Percentiles rank a stretch among this genome's conserved stretches.
Conservation (phyloP, 106 monocot species). For the Platanthera zijinensis region DNA sequence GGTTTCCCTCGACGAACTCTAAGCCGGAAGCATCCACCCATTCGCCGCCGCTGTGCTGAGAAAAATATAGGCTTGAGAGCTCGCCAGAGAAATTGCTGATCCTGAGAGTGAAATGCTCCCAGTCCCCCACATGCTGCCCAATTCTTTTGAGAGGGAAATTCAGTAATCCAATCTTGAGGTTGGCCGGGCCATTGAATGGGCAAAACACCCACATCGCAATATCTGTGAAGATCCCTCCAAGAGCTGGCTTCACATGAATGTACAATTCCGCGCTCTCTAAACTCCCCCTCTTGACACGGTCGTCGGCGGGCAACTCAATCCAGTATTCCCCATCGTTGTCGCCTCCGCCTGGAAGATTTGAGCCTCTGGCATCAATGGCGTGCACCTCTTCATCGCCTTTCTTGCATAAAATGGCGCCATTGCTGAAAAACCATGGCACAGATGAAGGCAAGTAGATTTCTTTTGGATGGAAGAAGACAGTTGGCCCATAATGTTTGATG, state of each 20-base stretch:
- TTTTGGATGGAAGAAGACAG: conserved; percentile 86
- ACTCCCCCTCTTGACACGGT: conserved; percentile 49
- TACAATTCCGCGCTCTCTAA: conserved; percentile 75
- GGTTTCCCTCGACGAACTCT: conserved; percentile 75
- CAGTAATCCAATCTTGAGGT: conserved; percentile 55
- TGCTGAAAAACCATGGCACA: conserved; percentile 88
- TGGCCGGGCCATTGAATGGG: conserved; percentile 93
- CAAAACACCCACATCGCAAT: conserved; percentile 96
- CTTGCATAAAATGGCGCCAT: conserved; percentile 66
- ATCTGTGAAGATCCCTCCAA: conserved; percentile 89
- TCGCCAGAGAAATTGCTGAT: conserved; percentile 84
- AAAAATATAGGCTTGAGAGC: conserved; percentile 76
- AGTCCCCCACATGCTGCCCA: conserved; percentile 83
- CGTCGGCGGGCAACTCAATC: conserved; percentile 77
- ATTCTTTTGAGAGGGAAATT: conserved; percentile 52
- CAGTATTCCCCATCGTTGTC: conserved; percentile 85
- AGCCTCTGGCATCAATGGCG: conserved; percentile 51
- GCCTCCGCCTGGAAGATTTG: conserved; percentile 77
- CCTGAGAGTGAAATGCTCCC: conserved; percentile 98
- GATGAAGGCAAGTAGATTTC: conserved; percentile 88
- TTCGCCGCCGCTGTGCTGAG: conserved; percentile 92
- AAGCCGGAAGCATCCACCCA: conserved; percentile 68
- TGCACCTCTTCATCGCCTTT: conserved; percentile 37
- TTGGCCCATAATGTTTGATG: conserved; percentile 86
- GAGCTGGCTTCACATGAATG: conserved; percentile 79